Evolutionary conservation across 805 yeast genomes (phyloP), one percentile per base, ranked within the genome.

Genomic region (Candida xiaguanensis): DNA sequence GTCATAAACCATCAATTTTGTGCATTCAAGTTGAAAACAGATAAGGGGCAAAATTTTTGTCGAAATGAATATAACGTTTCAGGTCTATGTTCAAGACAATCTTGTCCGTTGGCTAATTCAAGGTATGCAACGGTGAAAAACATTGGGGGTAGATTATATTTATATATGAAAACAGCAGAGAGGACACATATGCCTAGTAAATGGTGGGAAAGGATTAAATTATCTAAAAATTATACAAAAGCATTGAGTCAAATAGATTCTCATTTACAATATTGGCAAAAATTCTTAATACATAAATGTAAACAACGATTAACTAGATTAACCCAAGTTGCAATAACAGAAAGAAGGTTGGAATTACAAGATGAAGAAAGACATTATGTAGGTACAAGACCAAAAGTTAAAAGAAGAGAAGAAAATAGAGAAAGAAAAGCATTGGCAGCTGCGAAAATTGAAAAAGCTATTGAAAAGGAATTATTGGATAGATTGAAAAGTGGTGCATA

Each of bases 401-500:
- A 84, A 69, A 78, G 96, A 68, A 83, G 97, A 67, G 99, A 93
- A 65, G 82, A 81, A 52, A 85, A 87, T 46, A 78, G 99, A 63
- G 99, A 93, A 66, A 77, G 99, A 63, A 93, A 93, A 68, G 99
- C 99, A 0, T 71, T 93, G 45, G 87, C 87, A 17, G 98, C 99
- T 28, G 99, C 99, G 18, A 86, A 85, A 71, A 87, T 93, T 51
- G 99, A 93, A 61, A 88, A 87, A 67, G 89, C 96, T 11, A 93
- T 93, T 51, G 99, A 93, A 65, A 88, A 88, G 67, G 99, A 93
- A 64, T 75, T 93, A 49, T 73, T 93, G 56, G 96, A 90, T 39
- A 81, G 99, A 64, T 77, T 93, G 56, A 93, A 93, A 79, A 81
- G 91, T 56, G 99, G 99, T 45, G 98, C 98, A 2, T 93, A 93